Evolutionary conservation across 495 filamentous ascomycete species (phyloP), one percentile per base, ranked within the genome.

Genomic region (Collariella sp.): DNA sequence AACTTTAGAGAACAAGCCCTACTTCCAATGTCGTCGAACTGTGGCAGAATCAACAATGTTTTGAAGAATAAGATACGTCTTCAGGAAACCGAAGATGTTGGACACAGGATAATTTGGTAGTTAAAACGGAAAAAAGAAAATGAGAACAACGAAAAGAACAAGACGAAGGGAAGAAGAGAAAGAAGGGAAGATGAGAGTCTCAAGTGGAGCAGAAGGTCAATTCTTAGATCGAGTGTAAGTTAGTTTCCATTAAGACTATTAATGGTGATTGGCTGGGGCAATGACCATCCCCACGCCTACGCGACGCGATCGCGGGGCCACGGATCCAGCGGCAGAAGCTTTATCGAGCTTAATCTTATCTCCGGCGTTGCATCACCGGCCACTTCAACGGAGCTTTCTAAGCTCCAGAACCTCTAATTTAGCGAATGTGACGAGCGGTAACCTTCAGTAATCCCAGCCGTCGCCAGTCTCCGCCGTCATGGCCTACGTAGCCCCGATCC

Each of bases 401-500:
- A 31, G 26, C 40, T 29, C 13, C 5, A 4, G 45, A 50, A 46
- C 38, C 31, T 36, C 46, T 9, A 12, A 33, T n/a, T 34, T 16
- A 13, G 0, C 64, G 54, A 52, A 66, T 64, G 62, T 64, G 43
- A 62, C 42, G 5, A 26, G 18, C 29, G 22, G 2, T 26, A 35
- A 13, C 7, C 18, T 29, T 13, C 10, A 24, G 11, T 44, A 6
- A 19, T 24, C 46, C 9, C 34, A 29, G 16, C 7, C 33, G 45
- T 59, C 46, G 53, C 38, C 26, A 35, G 41, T 55, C 44, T 54
- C 51, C 16, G 16, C 48, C 52, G 48, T 19, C 33, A 99, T 99
- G 93, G 86, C 94, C 44, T 99, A 96, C 62, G 73, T 99, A 55
- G 89, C 88, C 56, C 91, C 93, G 5, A 95, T 99, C 51, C 93